Conservation (phyloP, 2,329 filamentous ascomycete genomes). For the Pseudogymnoascus sp. region DNA sequence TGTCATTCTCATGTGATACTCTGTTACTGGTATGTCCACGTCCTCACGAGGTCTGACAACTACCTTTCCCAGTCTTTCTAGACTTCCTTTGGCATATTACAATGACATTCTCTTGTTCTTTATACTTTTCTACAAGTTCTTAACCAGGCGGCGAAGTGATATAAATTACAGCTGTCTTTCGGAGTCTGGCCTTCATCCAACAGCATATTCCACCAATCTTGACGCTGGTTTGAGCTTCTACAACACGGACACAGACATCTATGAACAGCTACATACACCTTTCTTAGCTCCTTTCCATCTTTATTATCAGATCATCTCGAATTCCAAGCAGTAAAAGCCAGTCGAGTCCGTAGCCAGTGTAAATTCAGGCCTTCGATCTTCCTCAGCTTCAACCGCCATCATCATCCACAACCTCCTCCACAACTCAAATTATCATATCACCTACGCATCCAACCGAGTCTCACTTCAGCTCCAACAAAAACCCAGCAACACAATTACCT, state of each 20-base stretch:
- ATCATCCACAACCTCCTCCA: neutral
- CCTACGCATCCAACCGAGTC: neutral
- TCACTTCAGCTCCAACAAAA: neutral
- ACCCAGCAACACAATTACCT: neutral
- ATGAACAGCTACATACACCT: neutral
- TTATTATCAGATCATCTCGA: neutral
- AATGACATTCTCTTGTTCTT: neutral
- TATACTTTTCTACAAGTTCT: neutral
- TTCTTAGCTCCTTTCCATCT: neutral
- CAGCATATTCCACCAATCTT: neutral
- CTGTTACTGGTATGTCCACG: neutral
- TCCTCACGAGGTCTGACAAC: no score
- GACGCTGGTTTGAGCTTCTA: neutral
- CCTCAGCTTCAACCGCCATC: neutral
- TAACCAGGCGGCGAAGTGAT: neutral
- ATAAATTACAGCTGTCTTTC: neutral
- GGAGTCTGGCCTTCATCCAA: neutral
- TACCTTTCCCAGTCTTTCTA: neutral
- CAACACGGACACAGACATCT: neutral
- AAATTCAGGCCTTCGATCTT: neutral
- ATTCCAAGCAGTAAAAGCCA: neutral
- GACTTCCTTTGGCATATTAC: neutral
- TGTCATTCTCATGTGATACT: neutral
- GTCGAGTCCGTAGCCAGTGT: neutral
- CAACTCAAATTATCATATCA: neutral